These are phyloP conservation scores for Malassezia dermatis DNA, from an alignment of 1,284 basidiomycete species.

Conservation along the genomic window DNA sequence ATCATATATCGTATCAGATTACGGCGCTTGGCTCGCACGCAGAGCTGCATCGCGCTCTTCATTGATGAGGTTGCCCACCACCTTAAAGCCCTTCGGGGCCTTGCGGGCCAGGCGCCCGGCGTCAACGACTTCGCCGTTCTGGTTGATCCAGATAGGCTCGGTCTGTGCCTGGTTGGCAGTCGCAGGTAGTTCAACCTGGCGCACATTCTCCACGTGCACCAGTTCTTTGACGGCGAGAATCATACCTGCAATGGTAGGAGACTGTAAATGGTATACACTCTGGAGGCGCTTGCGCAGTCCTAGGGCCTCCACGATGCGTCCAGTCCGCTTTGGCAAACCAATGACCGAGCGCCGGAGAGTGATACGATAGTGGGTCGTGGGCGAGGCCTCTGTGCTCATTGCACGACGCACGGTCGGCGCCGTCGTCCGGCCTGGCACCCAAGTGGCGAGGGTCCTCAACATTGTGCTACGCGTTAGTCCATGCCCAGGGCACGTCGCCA, in stretches of 20 bases:
- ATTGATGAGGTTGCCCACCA: slow-evolving; percentile 42
- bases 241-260: slow-evolving; percentile 65
- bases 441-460: neutral
- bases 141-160: slow-evolving; percentile 40
- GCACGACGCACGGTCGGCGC: neutral
- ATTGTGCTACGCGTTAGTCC: neutral
- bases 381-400: neutral
- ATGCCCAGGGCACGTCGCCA: neutral
- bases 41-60: slow-evolving; percentile 25
- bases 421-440: neutral
- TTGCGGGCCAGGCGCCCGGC: slow-evolving; percentile 35
- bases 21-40: neutral
- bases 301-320: slow-evolving; percentile 63
- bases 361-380: slow-evolving; percentile 66
- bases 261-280: slow-evolving; percentile 66
- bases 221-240: slow-evolving; percentile 74
- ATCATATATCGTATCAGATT: neutral
- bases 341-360: slow-evolving; percentile 72
- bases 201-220: slow-evolving; percentile 71
- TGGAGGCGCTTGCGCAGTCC: slow-evolving; percentile 69
- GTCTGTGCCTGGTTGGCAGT: slow-evolving; percentile 11
- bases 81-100: slow-evolving; percentile 41
- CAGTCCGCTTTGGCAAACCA: slow-evolving; percentile 61
- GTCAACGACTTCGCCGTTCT: slow-evolving; percentile 40
- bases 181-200: slow-evolving; percentile 17